phyloP scores from a whole-genome alignment of 1,284 basidiomycete species.

The Neonothopanus nambi region DNA sequence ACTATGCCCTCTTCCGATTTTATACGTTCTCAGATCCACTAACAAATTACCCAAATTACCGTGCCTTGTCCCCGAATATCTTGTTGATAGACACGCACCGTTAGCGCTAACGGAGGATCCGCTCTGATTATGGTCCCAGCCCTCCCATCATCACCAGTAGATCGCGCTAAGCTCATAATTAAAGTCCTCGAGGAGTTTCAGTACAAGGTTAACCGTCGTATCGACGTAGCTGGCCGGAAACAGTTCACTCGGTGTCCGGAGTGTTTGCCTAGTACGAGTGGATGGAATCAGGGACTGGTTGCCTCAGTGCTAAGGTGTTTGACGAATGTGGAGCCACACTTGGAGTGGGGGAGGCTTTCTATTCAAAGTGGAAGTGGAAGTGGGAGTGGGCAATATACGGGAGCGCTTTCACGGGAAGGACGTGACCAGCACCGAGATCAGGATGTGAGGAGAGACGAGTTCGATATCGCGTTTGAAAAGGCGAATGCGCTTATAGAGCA shows the following conservation, averaged over 20 bases:
- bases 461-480: too few relatives aligned
- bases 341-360: not conserved
- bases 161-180: not conserved
- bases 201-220: not conserved
- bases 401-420: too few relatives aligned
- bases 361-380: too few relatives aligned
- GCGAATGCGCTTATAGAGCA: not conserved
- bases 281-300: not conserved
- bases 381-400: too few relatives aligned
- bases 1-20: too few relatives aligned
- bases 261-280: not conserved
- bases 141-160: constrained; percentile 1
- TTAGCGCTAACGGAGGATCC: not conserved
- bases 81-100: not conserved
- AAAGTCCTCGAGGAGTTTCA: not conserved
- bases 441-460: not conserved
- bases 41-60: too few relatives aligned
- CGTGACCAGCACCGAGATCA: not conserved
- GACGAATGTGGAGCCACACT: constrained; percentile 1
- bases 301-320: not conserved
- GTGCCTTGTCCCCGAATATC: not conserved
- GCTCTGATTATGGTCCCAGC: constrained; percentile 3
- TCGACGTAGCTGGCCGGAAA: not conserved
- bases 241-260: constrained; percentile 1
- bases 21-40: too few relatives aligned